These are phyloP conservation scores for Eimeria brunetti DNA, from an alignment of 169 alveolate species.

Conservation along the genomic window DNA sequence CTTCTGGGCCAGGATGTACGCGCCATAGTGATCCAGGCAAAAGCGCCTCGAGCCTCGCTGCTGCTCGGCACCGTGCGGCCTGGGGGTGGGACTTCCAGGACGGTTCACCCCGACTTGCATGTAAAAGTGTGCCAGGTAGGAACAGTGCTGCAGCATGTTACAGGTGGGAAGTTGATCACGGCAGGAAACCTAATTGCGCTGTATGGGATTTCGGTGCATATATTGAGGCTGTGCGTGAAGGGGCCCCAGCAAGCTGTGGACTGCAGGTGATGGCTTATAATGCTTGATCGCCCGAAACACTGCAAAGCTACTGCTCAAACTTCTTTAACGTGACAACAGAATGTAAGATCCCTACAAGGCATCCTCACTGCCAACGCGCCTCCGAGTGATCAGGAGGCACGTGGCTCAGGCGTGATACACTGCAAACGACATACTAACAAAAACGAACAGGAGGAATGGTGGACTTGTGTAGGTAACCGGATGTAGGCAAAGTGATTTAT, in stretches of 20 bases:
- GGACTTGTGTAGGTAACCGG: neutral
- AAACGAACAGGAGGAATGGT: neutral
- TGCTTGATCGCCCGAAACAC: neutral
- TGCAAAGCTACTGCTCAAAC: neutral
- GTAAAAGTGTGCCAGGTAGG: neutral
- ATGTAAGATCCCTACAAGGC: neutral
- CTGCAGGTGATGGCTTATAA: neutral
- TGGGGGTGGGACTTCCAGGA: neutral
- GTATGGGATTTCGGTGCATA: neutral
- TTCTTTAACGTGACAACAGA: neutral
- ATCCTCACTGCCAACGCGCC: neutral
- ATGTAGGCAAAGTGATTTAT: neutral
- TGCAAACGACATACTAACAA: neutral
- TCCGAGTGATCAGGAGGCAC: neutral
- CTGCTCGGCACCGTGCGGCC: neutral
- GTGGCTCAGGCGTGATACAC: neutral
- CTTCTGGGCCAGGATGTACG: neutral
- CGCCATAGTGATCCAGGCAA: neutral
- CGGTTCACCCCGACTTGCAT: neutral
- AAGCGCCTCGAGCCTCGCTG: neutral
- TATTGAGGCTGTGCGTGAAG: neutral
- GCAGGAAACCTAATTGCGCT: neutral
- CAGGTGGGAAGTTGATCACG: neutral
- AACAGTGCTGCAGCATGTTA: neutral
- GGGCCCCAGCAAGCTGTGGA: neutral